phyloP scores from a whole-genome alignment of 2,329 filamentous ascomycete species.

The Atkinsonella hypoxylon region DNA sequence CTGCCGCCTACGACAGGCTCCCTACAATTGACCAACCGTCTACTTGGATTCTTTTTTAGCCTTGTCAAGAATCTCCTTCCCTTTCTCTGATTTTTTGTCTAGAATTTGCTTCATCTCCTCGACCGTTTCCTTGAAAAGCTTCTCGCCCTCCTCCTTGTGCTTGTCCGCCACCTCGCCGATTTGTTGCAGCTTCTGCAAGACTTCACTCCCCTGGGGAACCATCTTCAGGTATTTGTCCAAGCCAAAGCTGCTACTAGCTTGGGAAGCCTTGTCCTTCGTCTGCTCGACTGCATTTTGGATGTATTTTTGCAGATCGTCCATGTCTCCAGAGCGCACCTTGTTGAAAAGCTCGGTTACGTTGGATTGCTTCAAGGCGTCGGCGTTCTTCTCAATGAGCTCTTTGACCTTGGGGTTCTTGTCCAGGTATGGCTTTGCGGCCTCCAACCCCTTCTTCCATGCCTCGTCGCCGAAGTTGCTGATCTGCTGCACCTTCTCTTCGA shows the following conservation, averaged over 20 bases:
- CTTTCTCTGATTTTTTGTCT: constrained; percentile 44
- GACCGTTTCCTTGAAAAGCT: constrained; percentile 55
- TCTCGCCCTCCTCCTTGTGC: constrained; percentile 57
- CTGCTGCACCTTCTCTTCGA: constrained; percentile 59
- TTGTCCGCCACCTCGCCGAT: constrained; percentile 53
- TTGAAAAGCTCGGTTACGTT: constrained; percentile 52
- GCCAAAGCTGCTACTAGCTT: constrained; percentile 21
- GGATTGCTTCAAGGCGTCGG: constrained; percentile 53
- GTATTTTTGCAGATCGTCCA: constrained; percentile 29
- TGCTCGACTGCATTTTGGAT: constrained; percentile 19
- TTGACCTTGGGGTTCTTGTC: constrained; percentile 70
- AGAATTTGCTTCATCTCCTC: constrained; percentile 54
- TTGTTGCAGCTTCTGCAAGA: constrained; percentile 53
- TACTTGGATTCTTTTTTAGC: constrained; percentile 36
- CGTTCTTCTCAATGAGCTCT: constrained; percentile 59
- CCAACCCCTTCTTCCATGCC: constrained; percentile 58
- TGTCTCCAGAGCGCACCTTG: constrained; percentile 48
- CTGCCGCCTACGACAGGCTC: too few relatives aligned
- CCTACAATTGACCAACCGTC: neutral
- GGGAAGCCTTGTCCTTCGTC: constrained; percentile 34
- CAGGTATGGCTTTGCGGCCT: constrained; percentile 59
- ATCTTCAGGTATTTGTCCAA: constrained; percentile 52
- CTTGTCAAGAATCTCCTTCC: constrained; percentile 45
- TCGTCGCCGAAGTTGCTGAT: constrained; percentile 57
- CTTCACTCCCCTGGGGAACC: constrained; percentile 51